Evolutionary conservation across 2,329 filamentous ascomycete genomes (phyloP), one percentile per base, ranked within the genome.

Genomic region (Colletotrichum shisoi): DNA sequence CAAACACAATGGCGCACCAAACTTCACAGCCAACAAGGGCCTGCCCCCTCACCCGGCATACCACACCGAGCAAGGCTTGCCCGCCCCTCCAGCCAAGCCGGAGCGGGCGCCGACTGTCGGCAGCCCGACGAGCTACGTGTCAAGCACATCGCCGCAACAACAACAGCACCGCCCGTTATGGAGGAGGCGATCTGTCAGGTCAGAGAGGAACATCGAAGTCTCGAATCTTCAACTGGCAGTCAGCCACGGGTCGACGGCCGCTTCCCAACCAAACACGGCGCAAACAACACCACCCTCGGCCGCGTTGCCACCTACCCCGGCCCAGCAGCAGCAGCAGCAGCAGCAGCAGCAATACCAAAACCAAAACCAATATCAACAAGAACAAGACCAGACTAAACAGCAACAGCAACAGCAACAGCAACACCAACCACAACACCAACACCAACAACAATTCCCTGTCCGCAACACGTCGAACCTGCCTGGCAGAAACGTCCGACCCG

Each of bases 161-260:
- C 75, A 76, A 24, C 72, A 72, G 54, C 73, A 75, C 34, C 72
- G 74, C 46, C 75, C 80, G 53, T 73, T 81, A 52, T 86, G 84
- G 84, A 79, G 80, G 63, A 79, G 85, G 59, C 81, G 85, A 52
- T 84, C 83, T 15, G 75, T 81, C 31, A 86, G 83, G 72, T 78
- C 78, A 62, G 82, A 85, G 61, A 78, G 78, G 59, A 80, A 75
- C 68, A 73, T 83, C 40, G 79, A 82, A 53, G 78, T 86, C 4
- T 75, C 83, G 9, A 79, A 82, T 63, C 79, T 87, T 57, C 83
- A 82, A 67, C 76, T 87, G 61, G 73, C 80, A 56, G 72, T 76
- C 46, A 85, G 82, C 63, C 79, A 85, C 74, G 83, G 83, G 44
- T 85, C 83, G 21, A 85, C 84, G 4, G 80, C 79, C 19, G 76